phyloP scores from a whole-genome alignment of 2,329 filamentous ascomycete genomes.

The Hypoxylon sp. region DNA sequence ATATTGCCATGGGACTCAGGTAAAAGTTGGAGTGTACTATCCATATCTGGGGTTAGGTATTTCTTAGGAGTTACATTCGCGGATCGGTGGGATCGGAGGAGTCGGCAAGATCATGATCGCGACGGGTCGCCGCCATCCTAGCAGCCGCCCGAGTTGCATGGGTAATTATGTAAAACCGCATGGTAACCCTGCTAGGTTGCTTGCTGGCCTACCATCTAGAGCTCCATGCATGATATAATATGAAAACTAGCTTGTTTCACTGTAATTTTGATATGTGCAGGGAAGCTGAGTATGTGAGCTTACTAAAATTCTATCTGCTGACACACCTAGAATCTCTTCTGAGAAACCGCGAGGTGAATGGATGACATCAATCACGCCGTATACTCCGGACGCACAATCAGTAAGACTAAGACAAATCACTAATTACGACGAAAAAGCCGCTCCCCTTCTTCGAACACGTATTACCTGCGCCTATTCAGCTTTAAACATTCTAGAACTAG shows the following conservation, averaged over 20 bases:
- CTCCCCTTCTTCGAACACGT: background rate
- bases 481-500: background rate
- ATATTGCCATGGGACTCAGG: background rate
- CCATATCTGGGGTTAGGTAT: conserved; percentile 1
- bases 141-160: background rate
- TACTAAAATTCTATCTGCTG: background rate
- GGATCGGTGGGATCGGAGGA: conserved; percentile 10
- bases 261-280: background rate
- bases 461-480: background rate
- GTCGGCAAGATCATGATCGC: conserved; percentile 17
- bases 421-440: background rate
- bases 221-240: background rate
- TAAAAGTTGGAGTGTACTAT: conserved; percentile 2
- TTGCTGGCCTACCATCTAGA: background rate
- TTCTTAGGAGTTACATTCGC: conserved; percentile 5
- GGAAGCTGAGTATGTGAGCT: background rate
- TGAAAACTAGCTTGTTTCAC: background rate
- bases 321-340: background rate
- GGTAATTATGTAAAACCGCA: background rate
- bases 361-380: too few relatives aligned
- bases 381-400: too few relatives aligned
- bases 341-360: too few relatives aligned
- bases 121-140: background rate
- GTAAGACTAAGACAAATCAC: too few relatives aligned
- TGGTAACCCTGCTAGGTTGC: background rate